A percentile compares a stretch with the other conserved stretches of the same genome.
Evolutionary conservation across 805 yeast species (phyloP).

Genomic region (Phaffomyces opuntiae): DNA sequence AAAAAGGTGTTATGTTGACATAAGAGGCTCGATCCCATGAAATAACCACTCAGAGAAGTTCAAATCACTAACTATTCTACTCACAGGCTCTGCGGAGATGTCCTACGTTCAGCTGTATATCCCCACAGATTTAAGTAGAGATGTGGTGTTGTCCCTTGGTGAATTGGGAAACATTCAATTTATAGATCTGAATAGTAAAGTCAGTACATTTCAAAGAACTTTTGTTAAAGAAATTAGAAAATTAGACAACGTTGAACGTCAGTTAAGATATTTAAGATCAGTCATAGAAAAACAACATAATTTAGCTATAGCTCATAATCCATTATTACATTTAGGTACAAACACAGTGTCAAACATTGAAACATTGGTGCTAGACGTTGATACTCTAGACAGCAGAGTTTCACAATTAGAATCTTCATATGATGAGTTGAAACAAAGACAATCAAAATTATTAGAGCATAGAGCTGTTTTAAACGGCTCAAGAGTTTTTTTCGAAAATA

Average conservation of each 20-base stretch:
- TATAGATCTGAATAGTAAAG: conserved; percentile 76
- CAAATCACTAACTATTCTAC: neutral
- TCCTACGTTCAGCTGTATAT: conserved; percentile 85
- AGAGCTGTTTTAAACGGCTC: conserved; percentile 53
- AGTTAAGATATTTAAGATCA: conserved; percentile 48
- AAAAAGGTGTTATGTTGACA: too few species aligned
- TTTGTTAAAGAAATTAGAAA: conserved; percentile 83
- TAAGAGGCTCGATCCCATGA: too few species aligned
- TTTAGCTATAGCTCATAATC: conserved; percentile 30
- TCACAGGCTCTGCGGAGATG: conserved; percentile 91
- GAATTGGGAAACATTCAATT: conserved; percentile 82
- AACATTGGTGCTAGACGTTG: conserved; percentile 55
- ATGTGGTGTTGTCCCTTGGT: conserved; percentile 80
- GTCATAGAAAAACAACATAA: conserved; percentile 43
- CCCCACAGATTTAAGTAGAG: conserved; percentile 85
- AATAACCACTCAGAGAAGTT: too few species aligned
- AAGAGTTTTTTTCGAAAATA: conserved; percentile 38
- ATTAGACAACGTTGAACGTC: conserved; percentile 84
- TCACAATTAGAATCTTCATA: conserved; percentile 63
- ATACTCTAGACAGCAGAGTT: conserved; percentile 66
- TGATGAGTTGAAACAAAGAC: conserved; percentile 53
- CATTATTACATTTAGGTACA: conserved; percentile 16
- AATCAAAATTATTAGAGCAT: conserved; percentile 63
- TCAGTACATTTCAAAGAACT: conserved; percentile 81
- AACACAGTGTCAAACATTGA: conserved; percentile 47